phyloP scores from a whole-genome alignment of 208 protist species.

The Leptomonas pyrrhocoris region DNA sequence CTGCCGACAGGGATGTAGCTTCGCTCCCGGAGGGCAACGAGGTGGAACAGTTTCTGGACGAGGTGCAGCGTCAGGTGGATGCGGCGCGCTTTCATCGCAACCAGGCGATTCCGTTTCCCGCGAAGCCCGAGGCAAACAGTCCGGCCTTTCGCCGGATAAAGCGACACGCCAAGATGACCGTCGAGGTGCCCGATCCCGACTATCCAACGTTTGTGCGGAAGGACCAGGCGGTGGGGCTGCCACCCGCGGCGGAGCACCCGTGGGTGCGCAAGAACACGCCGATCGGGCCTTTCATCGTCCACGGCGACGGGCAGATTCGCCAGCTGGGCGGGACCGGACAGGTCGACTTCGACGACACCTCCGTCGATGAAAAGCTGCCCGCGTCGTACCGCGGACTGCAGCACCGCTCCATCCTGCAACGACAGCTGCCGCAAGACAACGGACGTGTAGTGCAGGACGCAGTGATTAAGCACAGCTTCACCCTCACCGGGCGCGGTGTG shows the following conservation, averaged over 20 bases:
- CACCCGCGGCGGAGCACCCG: conserved; percentile 63
- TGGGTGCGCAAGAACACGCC: conserved; percentile 77
- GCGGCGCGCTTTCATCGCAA: conserved; percentile 47
- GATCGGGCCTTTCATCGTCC: conserved; percentile 72
- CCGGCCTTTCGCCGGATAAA: conserved; percentile 75
- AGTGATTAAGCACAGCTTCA: conserved; percentile 80
- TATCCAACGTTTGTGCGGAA: conserved; percentile 61
- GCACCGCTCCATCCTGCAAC: conserved; percentile 64
- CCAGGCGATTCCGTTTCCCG: conserved; percentile 61
- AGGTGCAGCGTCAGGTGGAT: conserved; percentile 56
- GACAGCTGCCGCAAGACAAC: conserved; percentile 68
- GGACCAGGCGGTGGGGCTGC: conserved; percentile 58
- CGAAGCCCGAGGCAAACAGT: conserved; percentile 63
- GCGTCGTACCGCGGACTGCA: conserved; percentile 67
- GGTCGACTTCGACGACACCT: conserved; percentile 76
- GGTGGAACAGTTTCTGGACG: conserved; percentile 65
- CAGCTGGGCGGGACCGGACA: conserved; percentile 76
- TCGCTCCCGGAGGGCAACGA: conserved; percentile 38
- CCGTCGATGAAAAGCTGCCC: conserved; percentile 37
- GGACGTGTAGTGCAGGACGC: conserved; percentile 71
- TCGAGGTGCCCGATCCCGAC: conserved; percentile 50
- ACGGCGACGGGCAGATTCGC: conserved; percentile 82
- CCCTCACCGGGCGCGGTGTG: conserved; percentile 77
- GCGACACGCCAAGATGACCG: conserved; percentile 55
- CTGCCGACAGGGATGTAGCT: not conserved